These are phyloP conservation scores for Prillingera fragicola DNA, from an alignment of 1,284 basidiomycete genomes.

Conservation along the genomic window DNA sequence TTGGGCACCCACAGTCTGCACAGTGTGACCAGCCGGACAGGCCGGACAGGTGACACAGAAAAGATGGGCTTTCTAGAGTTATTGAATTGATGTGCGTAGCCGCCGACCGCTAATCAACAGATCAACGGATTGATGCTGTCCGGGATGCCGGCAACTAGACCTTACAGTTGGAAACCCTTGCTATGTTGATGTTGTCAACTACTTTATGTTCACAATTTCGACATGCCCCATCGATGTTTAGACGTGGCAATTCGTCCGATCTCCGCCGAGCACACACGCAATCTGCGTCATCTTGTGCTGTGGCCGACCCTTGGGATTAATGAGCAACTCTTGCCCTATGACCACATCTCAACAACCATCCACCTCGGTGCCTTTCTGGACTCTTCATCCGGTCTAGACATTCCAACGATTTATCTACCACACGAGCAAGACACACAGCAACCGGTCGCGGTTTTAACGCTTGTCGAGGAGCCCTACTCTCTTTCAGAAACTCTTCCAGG, in stretches of 20 bases:
- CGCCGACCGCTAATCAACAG: no score
- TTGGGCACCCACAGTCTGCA: no score
- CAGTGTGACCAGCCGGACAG: no score
- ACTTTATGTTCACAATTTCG: no score
- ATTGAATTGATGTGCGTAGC: background rate
- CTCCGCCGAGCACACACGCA: constrained; percentile 4
- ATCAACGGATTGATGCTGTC: no score
- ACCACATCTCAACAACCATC: constrained; percentile 12
- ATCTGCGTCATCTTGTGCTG: constrained; percentile 23
- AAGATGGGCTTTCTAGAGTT: background rate
- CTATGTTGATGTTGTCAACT: no score
- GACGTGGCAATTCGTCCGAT: constrained; percentile 12
- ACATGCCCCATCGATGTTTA: background rate
- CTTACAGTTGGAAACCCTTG: no score
- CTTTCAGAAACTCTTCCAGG: background rate
- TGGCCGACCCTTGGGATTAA: constrained; percentile 24
- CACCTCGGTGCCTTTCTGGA: constrained; percentile 25
- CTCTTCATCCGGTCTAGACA: background rate
- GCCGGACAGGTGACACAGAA: background rate
- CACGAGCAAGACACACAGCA: background rate
- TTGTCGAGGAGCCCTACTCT: constrained; percentile 15
- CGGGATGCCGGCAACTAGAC: no score
- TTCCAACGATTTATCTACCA: background rate
- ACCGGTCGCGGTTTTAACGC: constrained; percentile 21
- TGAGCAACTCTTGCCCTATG: constrained; percentile 19